phyloP scores from a whole-genome alignment of 768 basidiomycete species.

The Suillus subaureus region DNA sequence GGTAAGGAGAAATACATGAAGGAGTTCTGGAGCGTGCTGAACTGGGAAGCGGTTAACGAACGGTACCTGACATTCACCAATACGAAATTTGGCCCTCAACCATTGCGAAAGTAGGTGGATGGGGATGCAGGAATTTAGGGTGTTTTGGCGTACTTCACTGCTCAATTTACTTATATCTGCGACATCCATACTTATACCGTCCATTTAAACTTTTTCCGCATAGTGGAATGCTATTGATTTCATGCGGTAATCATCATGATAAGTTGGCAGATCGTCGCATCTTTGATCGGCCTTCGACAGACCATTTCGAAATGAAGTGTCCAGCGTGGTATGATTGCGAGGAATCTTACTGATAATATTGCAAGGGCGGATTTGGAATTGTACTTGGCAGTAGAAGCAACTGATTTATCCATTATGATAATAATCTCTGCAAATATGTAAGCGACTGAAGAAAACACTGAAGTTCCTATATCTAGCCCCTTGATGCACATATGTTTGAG shows the following conservation, averaged over 20 bases:
- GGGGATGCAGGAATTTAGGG: constrained; percentile 1
- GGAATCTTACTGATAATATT: too few species aligned
- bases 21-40: constrained; percentile 80
- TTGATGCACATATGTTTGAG: too few species aligned
- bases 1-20: constrained; percentile 86
- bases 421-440: too few species aligned
- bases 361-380: too few species aligned
- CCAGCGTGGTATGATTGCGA: too few species aligned
- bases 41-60: constrained; percentile 66
- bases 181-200: constrained; percentile 18
- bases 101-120: constrained; percentile 8
- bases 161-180: constrained; percentile 21
- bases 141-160: constrained; percentile 20
- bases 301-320: neutral
- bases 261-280: constrained; percentile 31
- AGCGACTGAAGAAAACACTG: too few species aligned
- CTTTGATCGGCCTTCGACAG: neutral
- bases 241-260: constrained; percentile 1
- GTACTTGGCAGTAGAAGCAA: too few species aligned
- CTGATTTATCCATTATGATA: too few species aligned
- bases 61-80: constrained; percentile 30
- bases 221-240: neutral
- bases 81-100: neutral
- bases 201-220: constrained; percentile 8
- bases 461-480: too few species aligned